Base-by-base conservation (phyloP, 1,284 basidiomycete species). In the Anthracocystis setariae region DNA sequence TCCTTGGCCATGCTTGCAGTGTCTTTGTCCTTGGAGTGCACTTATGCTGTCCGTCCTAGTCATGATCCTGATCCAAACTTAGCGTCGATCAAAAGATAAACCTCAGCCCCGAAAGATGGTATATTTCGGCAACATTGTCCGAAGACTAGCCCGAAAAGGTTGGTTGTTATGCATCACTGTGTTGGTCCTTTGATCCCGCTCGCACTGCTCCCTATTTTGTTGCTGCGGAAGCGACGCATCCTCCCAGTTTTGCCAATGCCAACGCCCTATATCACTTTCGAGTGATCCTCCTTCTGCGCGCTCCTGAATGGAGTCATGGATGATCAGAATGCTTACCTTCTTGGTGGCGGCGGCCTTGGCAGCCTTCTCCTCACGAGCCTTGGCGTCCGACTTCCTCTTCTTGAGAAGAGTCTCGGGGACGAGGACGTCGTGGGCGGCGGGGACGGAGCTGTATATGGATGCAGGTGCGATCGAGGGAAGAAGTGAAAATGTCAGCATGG, bases 361-460 rank as follows among this genome's bases (percentile, higher is more conserved):
- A 81, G 94, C 87, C 84, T 92, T 93, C 85, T 97, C 94, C 88
- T 97, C 94, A 82, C 94, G 89, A 74, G 91, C 91, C 89, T 97
- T 96, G 87, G 94, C 93, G 84, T 91, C 96, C 86, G 94, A 90
- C 88, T 96, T 95, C 86, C 96, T 90, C 89, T 98, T 99, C 79
- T 82, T 82, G 75, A 82, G 79, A 53, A 82, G 74, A 45, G 81
- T 82, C 78, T 82, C 81, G 59, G 81, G 81, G 56, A 81, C 68
- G 72, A 81, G 78, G 52, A 82, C 79, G 71, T 80, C 74, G 48
- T 78, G 68, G 48, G 64, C 68, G 56, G 77, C 70, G 39, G 80
- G 80, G 60, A 82, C 80, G 65, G 80, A 69, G 53, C 77, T 81
- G 65, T 62, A 21, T n/a, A n/a, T n/a, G n/a, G 20, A 33, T n/a